Conservation (phyloP, 441 rosid genomes). For the Mallotus repandus region DNA sequence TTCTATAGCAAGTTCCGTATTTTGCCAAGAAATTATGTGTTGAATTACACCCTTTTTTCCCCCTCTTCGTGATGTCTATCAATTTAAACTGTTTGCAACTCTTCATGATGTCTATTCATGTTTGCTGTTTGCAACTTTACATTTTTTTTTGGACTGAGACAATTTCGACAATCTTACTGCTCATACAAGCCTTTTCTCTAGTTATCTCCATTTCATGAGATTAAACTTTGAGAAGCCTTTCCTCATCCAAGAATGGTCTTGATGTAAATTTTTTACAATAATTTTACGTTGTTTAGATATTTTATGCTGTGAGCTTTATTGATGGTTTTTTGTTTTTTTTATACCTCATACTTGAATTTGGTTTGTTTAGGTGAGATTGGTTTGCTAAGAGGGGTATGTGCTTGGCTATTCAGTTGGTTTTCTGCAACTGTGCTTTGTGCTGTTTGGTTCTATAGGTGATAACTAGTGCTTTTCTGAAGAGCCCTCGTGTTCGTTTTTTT, state of each 20-base stretch:
- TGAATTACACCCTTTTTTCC: too few species aligned
- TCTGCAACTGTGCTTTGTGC: background rate
- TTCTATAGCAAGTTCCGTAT: too few species aligned
- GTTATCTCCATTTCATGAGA: background rate
- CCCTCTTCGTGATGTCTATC: too few species aligned
- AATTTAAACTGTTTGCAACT: too few species aligned
- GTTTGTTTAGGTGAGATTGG: background rate
- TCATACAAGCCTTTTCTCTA: too few species aligned
- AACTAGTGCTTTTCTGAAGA: background rate
- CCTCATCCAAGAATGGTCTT: background rate
- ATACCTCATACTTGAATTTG: background rate
- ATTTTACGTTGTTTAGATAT: background rate
- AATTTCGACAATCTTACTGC: too few species aligned
- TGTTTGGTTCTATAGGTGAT: background rate
- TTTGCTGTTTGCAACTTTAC: too few species aligned
- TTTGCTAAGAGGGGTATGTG: background rate
- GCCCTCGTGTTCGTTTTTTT: background rate
- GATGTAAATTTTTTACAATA: too few species aligned
- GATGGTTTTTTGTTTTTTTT: background rate
- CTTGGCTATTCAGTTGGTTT: background rate
- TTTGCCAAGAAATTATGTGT: too few species aligned
- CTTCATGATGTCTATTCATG: too few species aligned
- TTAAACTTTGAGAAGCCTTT: background rate
- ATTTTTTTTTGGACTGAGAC: too few species aligned
- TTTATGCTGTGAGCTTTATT: background rate